Percentiles rank a stretch among this genome's conserved stretches.
These are phyloP conservation scores for Diplodia corticola DNA, from an alignment of 2,329 filamentous ascomycete species.

Conservation along the genomic window DNA sequence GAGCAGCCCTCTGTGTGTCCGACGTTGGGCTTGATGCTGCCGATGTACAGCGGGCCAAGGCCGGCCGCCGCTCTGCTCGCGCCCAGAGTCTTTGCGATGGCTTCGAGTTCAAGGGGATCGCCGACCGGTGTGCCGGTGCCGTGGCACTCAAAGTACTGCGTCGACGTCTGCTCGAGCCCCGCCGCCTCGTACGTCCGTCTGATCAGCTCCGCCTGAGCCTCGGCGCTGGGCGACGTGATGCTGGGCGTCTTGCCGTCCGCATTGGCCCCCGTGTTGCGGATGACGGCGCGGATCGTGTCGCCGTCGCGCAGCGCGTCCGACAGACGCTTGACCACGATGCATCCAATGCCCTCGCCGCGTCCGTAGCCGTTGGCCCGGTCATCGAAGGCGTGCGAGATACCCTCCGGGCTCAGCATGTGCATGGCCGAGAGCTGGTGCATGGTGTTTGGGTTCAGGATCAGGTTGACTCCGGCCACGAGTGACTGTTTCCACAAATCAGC, in stretches of 20 bases:
- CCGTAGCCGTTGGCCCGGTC: conserved; percentile 30
- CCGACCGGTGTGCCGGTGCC: conserved; percentile 58
- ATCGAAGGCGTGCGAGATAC: conserved; percentile 30
- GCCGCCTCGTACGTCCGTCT: conserved; percentile 37
- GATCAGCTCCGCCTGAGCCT: conserved; percentile 39
- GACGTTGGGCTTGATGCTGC: conserved; percentile 32
- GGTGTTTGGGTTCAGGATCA: background rate
- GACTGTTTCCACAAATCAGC: background rate
- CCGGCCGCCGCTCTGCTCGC: conserved; percentile 28
- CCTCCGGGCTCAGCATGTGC: conserved; percentile 32
- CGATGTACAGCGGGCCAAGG: background rate
- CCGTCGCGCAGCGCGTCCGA: conserved; percentile 32
- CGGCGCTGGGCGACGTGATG: conserved; percentile 37
- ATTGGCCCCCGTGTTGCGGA: conserved; percentile 29
- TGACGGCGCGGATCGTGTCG: conserved; percentile 36
- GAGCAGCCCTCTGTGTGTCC: conserved; percentile 35
- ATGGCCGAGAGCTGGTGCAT: background rate
- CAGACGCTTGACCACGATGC: conserved; percentile 34
- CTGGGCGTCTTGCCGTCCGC: conserved; percentile 33
- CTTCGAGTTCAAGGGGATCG: background rate
- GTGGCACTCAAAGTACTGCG: conserved; percentile 51
- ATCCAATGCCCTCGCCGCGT: conserved; percentile 32
- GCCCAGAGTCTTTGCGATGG: conserved; percentile 25
- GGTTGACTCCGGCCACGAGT: conserved; percentile 20
- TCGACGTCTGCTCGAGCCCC: conserved; percentile 30